Evolutionary conservation across 805 yeast genomes (phyloP), one percentile per base, ranked within the genome.

Genomic region (Maudiozyma turicensis): DNA sequence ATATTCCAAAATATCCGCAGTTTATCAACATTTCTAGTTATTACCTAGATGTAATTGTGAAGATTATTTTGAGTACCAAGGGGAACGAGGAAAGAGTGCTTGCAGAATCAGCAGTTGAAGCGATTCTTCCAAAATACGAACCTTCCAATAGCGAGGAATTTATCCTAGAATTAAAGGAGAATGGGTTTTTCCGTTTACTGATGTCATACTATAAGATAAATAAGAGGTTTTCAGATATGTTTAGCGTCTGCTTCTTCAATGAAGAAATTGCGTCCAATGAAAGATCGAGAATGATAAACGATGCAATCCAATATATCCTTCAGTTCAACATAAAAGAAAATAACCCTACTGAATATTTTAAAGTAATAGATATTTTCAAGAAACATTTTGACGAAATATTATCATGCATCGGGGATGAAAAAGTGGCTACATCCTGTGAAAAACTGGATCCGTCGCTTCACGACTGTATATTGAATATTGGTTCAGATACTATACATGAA

Each of bases 1-100:
- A 86, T 59, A 80, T 82, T 52, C 84, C 96, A 2, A 93, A 91
- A 60, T 91, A 85, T 63, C 72, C 78, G 10, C 99, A 91, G 64
- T 90, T 86, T 53, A 73, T 91, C 9, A 72, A 87, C 42, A 63
- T 93, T 1, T 76, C 89, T 0, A 93, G 82, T 48, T 70, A 78
- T 1, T 66, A 72, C 2, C 60, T 85, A 40, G 74, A 75, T 6
- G 60, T 64, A 3, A 67, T 84, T 0, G 67, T 84, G 29, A 66
- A 71, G 4, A 65, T 63, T 3, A 65, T 89, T 35, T 82, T 43
- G 11, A 13, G 29, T 8, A 15, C 33, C 7, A 28, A 34, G 8
- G 31, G n/a, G 3, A 9, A 8, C 9, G 11, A 14, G 10, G 14
- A 42, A n/a, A 11, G 15, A 14, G 8, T 29, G 2, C n/a, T n/a